Evolutionary conservation across 192 early-diverging fungal genomes (phyloP).

Genomic region (Funneliformis mosseae): DNA sequence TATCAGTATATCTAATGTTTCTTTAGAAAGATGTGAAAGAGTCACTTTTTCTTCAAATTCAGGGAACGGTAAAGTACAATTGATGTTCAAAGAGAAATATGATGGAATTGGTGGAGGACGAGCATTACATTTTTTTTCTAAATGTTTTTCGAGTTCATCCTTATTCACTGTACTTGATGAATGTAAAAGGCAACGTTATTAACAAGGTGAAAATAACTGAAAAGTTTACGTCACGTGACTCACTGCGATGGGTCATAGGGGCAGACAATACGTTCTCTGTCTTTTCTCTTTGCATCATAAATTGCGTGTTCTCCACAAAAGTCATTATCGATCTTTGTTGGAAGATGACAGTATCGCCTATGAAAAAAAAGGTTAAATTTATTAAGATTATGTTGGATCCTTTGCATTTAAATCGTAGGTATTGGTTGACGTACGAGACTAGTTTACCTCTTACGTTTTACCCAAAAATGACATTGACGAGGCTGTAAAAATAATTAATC

Average conservation of each 20-base stretch:
- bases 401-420: neutral
- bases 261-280: slow-evolving; percentile 11
- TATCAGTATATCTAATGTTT: slow-evolving; percentile 10
- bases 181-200: neutral
- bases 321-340: slow-evolving; percentile 25
- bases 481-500: neutral
- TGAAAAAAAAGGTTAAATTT: neutral
- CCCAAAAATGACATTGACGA: slow-evolving; percentile 32
- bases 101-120: slow-evolving; percentile 13
- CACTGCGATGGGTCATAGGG: slow-evolving; percentile 27
- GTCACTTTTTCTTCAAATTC: slow-evolving; percentile 1
- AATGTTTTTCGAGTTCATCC: slow-evolving; percentile 14
- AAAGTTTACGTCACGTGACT: neutral
- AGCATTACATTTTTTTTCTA: slow-evolving; percentile 26
- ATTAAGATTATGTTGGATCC: neutral
- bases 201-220: neutral
- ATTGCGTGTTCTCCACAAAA: slow-evolving; percentile 21
- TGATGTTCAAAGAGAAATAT: slow-evolving; percentile 23
- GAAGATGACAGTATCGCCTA: slow-evolving; percentile 32
- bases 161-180: slow-evolving; percentile 13
- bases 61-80: slow-evolving; percentile 13
- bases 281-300: neutral
- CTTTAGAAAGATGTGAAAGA: slow-evolving; percentile 19
- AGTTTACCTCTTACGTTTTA: slow-evolving; percentile 23
- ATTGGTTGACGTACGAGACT: too few species aligned